Percentiles rank a stretch among this genome's conserved stretches.
Evolutionary conservation across 371 early-diverging fungal species (phyloP).

Genomic region (Dichotomocladium elegans): DNA sequence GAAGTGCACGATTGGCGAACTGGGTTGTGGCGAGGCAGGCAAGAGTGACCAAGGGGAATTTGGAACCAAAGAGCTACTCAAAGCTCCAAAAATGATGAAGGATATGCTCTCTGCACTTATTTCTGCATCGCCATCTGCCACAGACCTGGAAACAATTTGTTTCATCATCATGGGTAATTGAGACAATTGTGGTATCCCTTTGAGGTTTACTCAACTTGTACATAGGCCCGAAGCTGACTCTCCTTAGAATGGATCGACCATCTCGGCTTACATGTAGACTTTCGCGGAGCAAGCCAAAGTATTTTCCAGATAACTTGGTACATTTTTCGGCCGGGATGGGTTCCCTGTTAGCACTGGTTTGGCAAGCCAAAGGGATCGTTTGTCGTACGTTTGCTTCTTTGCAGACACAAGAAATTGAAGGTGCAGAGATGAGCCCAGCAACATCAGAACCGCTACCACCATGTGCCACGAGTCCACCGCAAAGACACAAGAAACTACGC

Average conservation of each 20-base stretch:
- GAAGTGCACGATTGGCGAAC: background rate
- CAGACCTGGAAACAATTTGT: background rate
- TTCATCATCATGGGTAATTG: constrained; percentile 7
- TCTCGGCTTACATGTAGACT: background rate
- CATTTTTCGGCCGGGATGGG: background rate
- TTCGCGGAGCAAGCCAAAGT: background rate
- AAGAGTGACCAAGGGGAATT: constrained; percentile 2
- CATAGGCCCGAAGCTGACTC: background rate
- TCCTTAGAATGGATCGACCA: background rate
- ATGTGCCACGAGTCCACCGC: no score
- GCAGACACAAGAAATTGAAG: no score
- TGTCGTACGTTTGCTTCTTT: background rate
- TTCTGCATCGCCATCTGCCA: background rate
- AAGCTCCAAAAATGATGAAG: constrained; percentile 4
- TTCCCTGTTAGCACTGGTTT: background rate
- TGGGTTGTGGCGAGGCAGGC: constrained; percentile 4
- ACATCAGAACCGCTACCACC: no score
- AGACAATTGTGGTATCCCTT: background rate
- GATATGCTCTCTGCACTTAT: background rate
- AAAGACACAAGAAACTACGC: no score
- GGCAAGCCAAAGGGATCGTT: background rate
- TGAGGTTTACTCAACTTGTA: background rate
- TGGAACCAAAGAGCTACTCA: constrained; percentile 6
- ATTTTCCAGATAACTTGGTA: background rate
- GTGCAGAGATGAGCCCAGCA: no score